phyloP scores from a whole-genome alignment of 805 yeast species.

The Pichia sporocuriosa region DNA sequence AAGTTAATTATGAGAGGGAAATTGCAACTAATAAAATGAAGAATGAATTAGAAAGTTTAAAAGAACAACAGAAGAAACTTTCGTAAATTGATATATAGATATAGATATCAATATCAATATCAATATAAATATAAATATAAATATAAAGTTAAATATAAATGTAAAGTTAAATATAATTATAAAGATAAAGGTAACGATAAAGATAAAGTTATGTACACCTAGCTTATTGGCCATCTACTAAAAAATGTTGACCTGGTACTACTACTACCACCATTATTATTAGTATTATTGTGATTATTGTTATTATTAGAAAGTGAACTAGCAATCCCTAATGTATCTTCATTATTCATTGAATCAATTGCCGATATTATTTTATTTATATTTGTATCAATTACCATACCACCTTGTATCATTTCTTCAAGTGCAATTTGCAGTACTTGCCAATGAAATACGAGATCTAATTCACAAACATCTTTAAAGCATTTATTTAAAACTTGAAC shows the following conservation, averaged over 20 bases:
- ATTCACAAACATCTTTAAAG: slow-evolving; percentile 89
- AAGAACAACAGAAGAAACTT: slow-evolving; percentile 30
- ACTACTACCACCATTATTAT: too few relatives aligned
- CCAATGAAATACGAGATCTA: slow-evolving; percentile 98
- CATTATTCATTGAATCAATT: slow-evolving; percentile 64
- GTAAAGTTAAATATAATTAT: too few relatives aligned
- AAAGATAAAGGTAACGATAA: neutral
- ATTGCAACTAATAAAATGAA: slow-evolving; percentile 35
- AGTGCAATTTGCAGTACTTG: slow-evolving; percentile 87
- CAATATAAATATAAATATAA: neutral
- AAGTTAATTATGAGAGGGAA: slow-evolving; percentile 42
- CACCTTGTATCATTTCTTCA: slow-evolving; percentile 93
- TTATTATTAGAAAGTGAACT: too few relatives aligned
- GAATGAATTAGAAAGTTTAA: slow-evolving; percentile 35
- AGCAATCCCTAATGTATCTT: slow-evolving; percentile 22
- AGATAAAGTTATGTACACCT: too few relatives aligned
- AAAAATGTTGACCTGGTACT: slow-evolving; percentile 6
- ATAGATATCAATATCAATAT: too few relatives aligned
- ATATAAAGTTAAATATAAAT: too few relatives aligned
- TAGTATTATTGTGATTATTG: too few relatives aligned
- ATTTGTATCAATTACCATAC: slow-evolving; percentile 94
- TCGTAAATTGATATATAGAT: neutral
- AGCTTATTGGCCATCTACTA: slow-evolving; percentile 14
- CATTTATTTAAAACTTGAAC: slow-evolving; percentile 92
- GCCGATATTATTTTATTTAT: slow-evolving; percentile 75